Base-by-base conservation (phyloP, 225 moss, liverwort and hornwort species). In the Climacium dendroides region DNA sequence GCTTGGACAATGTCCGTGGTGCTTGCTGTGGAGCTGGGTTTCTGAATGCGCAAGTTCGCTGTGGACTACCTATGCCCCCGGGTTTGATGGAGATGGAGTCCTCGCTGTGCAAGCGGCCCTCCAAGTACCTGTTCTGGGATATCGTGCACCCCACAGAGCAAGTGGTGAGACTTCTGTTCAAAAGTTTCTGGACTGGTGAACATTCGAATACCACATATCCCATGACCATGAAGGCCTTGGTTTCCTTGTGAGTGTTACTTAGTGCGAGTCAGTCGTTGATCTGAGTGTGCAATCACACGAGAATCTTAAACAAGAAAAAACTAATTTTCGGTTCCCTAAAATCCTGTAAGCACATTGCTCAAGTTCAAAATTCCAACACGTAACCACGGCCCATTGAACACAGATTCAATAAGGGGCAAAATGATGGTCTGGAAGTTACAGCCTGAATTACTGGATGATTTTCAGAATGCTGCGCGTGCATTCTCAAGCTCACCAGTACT, bases 11-110 rank as follows among this genome's bases (percentile, higher is more conserved):
- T 24, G 82, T 88, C 52, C 85, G 52, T 29, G 87, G 86, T 41
- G 94, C 91, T 52, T 94, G 92, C 77, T 91, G 92, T 85, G 94
- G 92, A 85, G 88, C 90, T 13, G 92, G 92, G 69, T 71, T 87
- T 72, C 71, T 89, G 34, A 89, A 92, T 66, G 89, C 92, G 14
- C 91, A 92, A 87, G 79, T 89, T 53, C 92, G 91, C 43, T 94
- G 94, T 74, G 94, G 94, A 66, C 76, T 85, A 76, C 73, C 89
- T 2, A 54, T 85, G 79, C 92, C 92, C 19, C 78, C 83, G 13
- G 50, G 47, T 47, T 78, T 86, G 79, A 85, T 59, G 13, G 83
- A 86, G 15, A 62, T 80, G 13, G 73, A 50, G 48, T 58, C 85
- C 35, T 78, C 83, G 32, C 80, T 92, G 28, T 92, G 92, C 67